Evolutionary conservation across 441 rosid genomes (phyloP).

Genomic region (Adansonia rubrostipa): DNA sequence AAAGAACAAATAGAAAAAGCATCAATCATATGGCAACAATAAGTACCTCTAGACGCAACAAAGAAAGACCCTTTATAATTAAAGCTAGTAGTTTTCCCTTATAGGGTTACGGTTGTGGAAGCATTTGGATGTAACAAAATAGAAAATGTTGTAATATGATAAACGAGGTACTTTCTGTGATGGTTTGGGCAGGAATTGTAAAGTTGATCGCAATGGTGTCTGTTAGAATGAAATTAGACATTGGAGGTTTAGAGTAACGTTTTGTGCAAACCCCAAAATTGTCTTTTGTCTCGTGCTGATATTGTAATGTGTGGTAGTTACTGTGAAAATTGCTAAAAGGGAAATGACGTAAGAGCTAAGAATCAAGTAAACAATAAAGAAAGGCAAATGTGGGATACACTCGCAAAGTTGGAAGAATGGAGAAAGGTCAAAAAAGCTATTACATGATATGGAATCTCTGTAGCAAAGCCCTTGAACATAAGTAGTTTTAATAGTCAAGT

Average conservation of each 20-base stretch:
- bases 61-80: slow-evolving; percentile 9
- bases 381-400: neutral
- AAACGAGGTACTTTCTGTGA: neutral
- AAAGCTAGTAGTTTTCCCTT: neutral
- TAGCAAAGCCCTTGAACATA: neutral
- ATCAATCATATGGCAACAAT: neutral
- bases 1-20: neutral
- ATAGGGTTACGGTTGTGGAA: neutral
- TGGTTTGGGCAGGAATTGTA: neutral
- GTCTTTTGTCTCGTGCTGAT: neutral
- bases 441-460: neutral
- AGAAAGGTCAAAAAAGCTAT: neutral
- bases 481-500: neutral
- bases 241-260: neutral
- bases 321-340: neutral
- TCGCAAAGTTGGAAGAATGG: neutral
- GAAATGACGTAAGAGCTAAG: neutral
- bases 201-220: neutral
- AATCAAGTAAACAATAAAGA: neutral
- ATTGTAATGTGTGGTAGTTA: neutral
- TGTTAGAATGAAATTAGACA: neutral
- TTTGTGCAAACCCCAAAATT: neutral
- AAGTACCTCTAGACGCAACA: neutral
- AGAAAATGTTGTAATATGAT: slow-evolving; percentile 10
- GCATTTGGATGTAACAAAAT: neutral